Evolutionary conservation across 139 green algal genomes (phyloP), one percentile per base, ranked within the genome.

Genomic region (Chlamydomonas sp.): DNA sequence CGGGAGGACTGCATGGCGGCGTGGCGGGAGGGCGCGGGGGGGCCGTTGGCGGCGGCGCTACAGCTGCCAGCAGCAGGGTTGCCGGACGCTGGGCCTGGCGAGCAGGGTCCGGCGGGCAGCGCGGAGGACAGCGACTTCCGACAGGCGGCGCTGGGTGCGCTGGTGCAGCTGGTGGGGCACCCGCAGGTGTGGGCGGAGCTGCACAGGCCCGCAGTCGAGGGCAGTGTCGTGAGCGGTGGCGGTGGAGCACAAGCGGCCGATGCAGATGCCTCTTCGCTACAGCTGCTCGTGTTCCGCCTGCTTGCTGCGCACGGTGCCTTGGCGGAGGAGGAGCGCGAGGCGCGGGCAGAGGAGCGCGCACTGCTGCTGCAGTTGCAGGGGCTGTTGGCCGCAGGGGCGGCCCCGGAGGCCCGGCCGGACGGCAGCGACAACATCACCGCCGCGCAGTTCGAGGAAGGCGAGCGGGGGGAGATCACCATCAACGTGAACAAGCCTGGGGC

Each of bases 41-140:
- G 17, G 9, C 71, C 68, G 67, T 77, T 94, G 49, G 20, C 71
- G 60, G 83, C 83, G 72, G 73, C 76, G 72, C 62, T 87, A 9
- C 15, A 20, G 5, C 10, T 15, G 0, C 6, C 20, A 60, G 15
- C 67, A 88, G 62, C 63, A 7, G 10, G 3, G 49, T 10, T 7
- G 49, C 18, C 31, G 31, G 61, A 63, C 18, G 63, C 77, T 17
- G 15, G 76, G 31, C 2, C 68, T 49, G 31, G 64, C n/a, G 7
- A 61, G n/a, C 73, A 6, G 73, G n/a, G 61, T 7, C n/a, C 12
- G 60, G 49, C 4, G 4, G 16, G 79, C 16, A 59, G 17, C 9
- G 57, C 72, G 57, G 85, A 90, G 59, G 89, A 92, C 63, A 84
- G 80, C 20, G 93, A 93, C 73, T 63, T 94, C 66, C 89, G 94